phyloP scores from a whole-genome alignment of 1,284 basidiomycete species.

The Neolentinus lepideus region DNA sequence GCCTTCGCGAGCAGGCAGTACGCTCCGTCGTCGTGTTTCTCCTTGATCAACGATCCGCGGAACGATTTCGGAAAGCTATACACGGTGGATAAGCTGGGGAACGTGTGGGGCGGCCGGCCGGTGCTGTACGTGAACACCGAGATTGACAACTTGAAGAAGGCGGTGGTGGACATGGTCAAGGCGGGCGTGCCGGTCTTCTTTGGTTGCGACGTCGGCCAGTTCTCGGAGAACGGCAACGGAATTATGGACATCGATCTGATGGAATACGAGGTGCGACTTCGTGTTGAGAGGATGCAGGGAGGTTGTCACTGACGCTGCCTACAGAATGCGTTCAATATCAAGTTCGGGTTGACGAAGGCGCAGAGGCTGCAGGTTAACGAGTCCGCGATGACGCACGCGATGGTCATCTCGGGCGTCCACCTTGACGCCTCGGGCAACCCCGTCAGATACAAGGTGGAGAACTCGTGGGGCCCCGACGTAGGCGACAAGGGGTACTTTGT shows the following conservation, averaged over 20 bases:
- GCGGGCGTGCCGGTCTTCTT: conserved; percentile 92
- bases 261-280: conserved; percentile 66
- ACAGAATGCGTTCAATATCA: conserved; percentile 51
- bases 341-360: conserved; percentile 67
- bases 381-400: conserved; percentile 87
- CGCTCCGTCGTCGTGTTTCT: conserved; percentile 70
- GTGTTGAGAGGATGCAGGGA: too few species aligned
- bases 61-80: conserved; percentile 83
- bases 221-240: conserved; percentile 60
- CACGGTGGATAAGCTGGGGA: conserved; percentile 89
- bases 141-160: conserved; percentile 73
- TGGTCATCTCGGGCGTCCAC: conserved; percentile 93
- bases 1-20: conserved; percentile 12
- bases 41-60: conserved; percentile 92
- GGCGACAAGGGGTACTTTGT: conserved; percentile 90
- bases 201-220: conserved; percentile 86
- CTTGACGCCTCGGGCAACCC: conserved; percentile 72
- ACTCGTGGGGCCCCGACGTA: conserved; percentile 82
- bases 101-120: conserved; percentile 81
- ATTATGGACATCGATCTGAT: conserved; percentile 86
- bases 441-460: conserved; percentile 80
- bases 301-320: conserved; percentile 2
- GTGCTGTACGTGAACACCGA: conserved; percentile 90
- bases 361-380: conserved; percentile 80
- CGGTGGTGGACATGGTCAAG: conserved; percentile 81